A percentile compares a stretch with the other conserved stretches of the same genome.
Conservation (phyloP, 2,329 filamentous ascomycete genomes). For the Fusarium sp. region DNA sequence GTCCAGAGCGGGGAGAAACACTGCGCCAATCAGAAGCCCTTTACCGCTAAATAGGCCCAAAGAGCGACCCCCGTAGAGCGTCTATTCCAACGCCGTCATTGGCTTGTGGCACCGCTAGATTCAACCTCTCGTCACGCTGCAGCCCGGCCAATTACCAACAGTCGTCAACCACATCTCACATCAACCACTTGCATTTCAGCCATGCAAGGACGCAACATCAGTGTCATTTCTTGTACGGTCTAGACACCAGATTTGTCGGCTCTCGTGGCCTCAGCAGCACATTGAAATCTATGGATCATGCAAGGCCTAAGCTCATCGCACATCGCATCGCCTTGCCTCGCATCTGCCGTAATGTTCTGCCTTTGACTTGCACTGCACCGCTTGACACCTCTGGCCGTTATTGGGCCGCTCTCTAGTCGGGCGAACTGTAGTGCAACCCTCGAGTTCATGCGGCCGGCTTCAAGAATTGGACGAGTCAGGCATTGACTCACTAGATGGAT, state of each 20-base stretch:
- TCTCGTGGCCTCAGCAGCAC: constrained; percentile 19
- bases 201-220: constrained; percentile 19
- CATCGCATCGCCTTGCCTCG: constrained; percentile 18
- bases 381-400: neutral
- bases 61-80: constrained; percentile 24
- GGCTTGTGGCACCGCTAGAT: constrained; percentile 37
- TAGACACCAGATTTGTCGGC: constrained; percentile 8
- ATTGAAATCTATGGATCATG: constrained; percentile 37
- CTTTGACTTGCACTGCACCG: constrained; percentile 25
- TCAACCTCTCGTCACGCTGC: constrained; percentile 37
- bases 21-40: constrained; percentile 14
- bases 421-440: constrained; percentile 33
- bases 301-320: constrained; percentile 26
- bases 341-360: constrained; percentile 32
- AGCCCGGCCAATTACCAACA: constrained; percentile 34
- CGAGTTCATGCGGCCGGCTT: constrained; percentile 28
- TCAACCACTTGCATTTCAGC: constrained; percentile 29
- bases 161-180: constrained; percentile 18
- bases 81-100: constrained; percentile 40
- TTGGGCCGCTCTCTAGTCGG: constrained; percentile 20
- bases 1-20: constrained; percentile 17
- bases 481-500: constrained; percentile 1
- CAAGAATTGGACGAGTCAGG: constrained; percentile 19
- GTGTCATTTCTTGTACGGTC: constrained; percentile 5
- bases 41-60: constrained; percentile 25